These are phyloP conservation scores for Suillus weaverae DNA, from an alignment of 768 basidiomycete species.

Conservation along the genomic window DNA sequence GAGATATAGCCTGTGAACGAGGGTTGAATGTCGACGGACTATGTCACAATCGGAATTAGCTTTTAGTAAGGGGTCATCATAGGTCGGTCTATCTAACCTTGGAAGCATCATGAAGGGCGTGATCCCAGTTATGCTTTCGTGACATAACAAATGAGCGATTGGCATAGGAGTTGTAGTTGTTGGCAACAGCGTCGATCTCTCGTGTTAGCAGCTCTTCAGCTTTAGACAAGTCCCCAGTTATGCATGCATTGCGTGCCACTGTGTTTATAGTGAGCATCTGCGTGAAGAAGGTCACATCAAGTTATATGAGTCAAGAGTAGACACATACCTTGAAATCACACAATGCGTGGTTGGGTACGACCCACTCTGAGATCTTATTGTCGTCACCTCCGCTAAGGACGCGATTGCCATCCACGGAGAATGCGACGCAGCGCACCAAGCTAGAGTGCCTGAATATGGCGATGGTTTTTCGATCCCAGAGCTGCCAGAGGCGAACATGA, in stretches of 20 bases:
- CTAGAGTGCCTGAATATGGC: not conserved
- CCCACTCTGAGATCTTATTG: not conserved
- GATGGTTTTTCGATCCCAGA: slow-evolving; percentile 1
- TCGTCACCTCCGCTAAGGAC: not conserved
- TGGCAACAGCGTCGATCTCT: too few relatives aligned
- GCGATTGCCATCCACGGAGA: not conserved
- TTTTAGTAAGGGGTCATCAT: too few relatives aligned
- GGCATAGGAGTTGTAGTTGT: not conserved
- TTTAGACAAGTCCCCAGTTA: too few relatives aligned
- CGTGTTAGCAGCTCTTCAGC: not conserved
- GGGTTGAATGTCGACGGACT: not conserved
- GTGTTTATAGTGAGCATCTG: too few relatives aligned
- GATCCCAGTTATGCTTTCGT: too few relatives aligned
- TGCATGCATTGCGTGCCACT: too few relatives aligned
- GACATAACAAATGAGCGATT: too few relatives aligned
- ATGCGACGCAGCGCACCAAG: not conserved
- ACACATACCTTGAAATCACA: too few relatives aligned
- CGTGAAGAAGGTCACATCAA: too few relatives aligned
- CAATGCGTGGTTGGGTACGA: too few relatives aligned
- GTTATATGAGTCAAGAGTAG: too few relatives aligned
- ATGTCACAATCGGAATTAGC: not conserved
- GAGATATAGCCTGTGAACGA: not conserved
- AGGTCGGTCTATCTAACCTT: not conserved
- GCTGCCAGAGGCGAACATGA: not conserved
- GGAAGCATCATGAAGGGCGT: too few relatives aligned